Percentiles rank a stretch among this genome's conserved stretches.
phyloP scores from a whole-genome alignment of 148 eudicot genomes.

The Vaccinium myrtillus region DNA sequence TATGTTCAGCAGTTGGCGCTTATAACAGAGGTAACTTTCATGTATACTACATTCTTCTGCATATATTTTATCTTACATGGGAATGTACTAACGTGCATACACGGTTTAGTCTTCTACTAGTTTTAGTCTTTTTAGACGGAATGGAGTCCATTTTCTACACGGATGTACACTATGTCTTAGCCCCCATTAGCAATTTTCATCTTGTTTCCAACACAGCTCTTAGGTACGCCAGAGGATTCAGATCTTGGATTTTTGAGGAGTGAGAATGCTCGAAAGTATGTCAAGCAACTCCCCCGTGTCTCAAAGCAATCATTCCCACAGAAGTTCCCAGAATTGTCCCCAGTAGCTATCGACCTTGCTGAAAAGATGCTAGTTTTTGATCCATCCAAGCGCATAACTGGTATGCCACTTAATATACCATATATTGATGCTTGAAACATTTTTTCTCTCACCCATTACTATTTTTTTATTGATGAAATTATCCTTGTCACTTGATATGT shows the following conservation, averaged over 20 bases:
- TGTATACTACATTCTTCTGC: not conserved
- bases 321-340: constrained; percentile 71
- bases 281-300: constrained; percentile 71
- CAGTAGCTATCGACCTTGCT: constrained; percentile 86
- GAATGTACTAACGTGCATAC: not conserved
- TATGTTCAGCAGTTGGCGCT: constrained; percentile 85
- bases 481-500: constrained; percentile 9
- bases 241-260: constrained; percentile 93
- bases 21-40: constrained; percentile 64
- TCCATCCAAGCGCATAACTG: constrained; percentile 91
- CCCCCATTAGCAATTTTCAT: constrained; percentile 1
- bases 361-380: constrained; percentile 94
- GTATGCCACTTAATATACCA: constrained; percentile 34
- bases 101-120: constrained; percentile 1
- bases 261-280: constrained; percentile 79
- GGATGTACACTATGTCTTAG: not conserved
- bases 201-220: constrained; percentile 40
- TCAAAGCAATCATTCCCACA: constrained; percentile 63
- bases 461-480: constrained; percentile 11
- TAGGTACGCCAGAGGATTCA: constrained; percentile 92
- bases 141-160: not conserved
- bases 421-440: not conserved
- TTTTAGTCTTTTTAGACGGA: not conserved
- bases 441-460: not conserved
- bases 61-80: not conserved